Conservation (phyloP, 75 land plant species). For the Picea sitchensis region DNA sequence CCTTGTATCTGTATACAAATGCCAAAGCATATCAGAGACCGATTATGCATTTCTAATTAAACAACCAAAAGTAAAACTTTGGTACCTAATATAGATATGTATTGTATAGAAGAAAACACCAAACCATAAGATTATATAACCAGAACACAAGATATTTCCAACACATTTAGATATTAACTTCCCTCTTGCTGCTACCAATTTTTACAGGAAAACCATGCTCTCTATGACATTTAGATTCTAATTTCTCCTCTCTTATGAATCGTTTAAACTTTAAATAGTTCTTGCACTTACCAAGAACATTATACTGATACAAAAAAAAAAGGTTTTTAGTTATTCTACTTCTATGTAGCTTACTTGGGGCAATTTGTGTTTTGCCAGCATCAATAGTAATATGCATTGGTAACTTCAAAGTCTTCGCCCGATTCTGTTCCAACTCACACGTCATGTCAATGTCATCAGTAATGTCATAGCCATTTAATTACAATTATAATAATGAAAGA, state of each 20-base stretch:
- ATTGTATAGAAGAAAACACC: neutral
- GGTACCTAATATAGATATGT: neutral
- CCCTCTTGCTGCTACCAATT: neutral
- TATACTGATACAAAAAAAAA: neutral
- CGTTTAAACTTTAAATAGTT: neutral
- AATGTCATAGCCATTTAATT: neutral
- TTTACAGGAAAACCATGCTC: neutral
- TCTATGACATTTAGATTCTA: neutral
- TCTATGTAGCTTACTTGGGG: slow-evolving; percentile 69
- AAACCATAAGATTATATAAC: neutral
- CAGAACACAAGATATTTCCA: neutral
- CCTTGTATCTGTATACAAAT: slow-evolving; percentile 72
- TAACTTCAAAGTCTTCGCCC: slow-evolving; percentile 77
- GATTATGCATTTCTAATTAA: neutral
- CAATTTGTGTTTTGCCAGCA: slow-evolving; percentile 99
- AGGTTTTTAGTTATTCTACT: neutral
- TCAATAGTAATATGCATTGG: slow-evolving; percentile 96
- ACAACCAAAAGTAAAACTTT: neutral
- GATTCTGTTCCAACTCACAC: slow-evolving; percentile 44
- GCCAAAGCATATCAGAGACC: neutral
- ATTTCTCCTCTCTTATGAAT: neutral
- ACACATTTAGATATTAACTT: neutral
- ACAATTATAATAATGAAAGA: neutral
- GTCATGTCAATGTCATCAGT: neutral
- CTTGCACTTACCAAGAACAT: neutral